Conservation (phyloP, 768 basidiomycete species). For the Chalciporus chontae region DNA sequence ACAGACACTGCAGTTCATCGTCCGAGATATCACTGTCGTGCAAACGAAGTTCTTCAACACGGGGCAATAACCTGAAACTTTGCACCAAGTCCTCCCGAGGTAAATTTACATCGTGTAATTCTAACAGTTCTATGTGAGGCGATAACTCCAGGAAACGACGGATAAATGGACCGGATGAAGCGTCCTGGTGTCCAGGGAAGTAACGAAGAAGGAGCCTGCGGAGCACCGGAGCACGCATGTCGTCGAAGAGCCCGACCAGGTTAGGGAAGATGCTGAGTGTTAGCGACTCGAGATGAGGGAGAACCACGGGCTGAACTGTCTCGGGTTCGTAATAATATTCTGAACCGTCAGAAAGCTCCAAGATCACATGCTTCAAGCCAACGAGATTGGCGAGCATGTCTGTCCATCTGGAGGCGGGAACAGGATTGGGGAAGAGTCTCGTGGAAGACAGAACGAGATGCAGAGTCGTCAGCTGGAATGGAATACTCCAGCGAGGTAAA, state of each 20-base stretch:
- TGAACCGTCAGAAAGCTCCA: constrained; percentile 35
- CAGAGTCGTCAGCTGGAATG: constrained; percentile 34
- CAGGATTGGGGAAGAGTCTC: constrained; percentile 14
- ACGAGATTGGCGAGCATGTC: constrained; percentile 38
- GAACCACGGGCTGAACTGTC: constrained; percentile 8
- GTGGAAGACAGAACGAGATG: constrained; percentile 30
- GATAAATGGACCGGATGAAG: constrained; percentile 24
- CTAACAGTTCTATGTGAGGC: constrained; percentile 39
- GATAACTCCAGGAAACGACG: constrained; percentile 29
- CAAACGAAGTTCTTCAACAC: constrained; percentile 46
- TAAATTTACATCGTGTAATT: constrained; percentile 49
- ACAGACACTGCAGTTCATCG: constrained; percentile 36
- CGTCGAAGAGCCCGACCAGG: constrained; percentile 27
- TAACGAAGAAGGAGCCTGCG: constrained; percentile 40
- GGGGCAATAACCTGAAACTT: constrained; percentile 35
- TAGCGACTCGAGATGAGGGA: constrained; percentile 29
- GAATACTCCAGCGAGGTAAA: constrained; percentile 34
- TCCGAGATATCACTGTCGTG: constrained; percentile 60
- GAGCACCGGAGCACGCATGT: constrained; percentile 35
- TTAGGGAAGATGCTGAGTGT: constrained; percentile 29
- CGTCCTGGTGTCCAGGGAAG: constrained; percentile 17
- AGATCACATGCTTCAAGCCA: constrained; percentile 37
- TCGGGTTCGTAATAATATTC: constrained; percentile 21
- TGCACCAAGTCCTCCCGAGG: constrained; percentile 35
- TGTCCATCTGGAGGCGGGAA: constrained; percentile 24